A percentile compares a stretch with the other conserved stretches of the same genome.
Evolutionary conservation across 2,329 filamentous ascomycete genomes (phyloP).

Genomic region (Xylaria sp.): DNA sequence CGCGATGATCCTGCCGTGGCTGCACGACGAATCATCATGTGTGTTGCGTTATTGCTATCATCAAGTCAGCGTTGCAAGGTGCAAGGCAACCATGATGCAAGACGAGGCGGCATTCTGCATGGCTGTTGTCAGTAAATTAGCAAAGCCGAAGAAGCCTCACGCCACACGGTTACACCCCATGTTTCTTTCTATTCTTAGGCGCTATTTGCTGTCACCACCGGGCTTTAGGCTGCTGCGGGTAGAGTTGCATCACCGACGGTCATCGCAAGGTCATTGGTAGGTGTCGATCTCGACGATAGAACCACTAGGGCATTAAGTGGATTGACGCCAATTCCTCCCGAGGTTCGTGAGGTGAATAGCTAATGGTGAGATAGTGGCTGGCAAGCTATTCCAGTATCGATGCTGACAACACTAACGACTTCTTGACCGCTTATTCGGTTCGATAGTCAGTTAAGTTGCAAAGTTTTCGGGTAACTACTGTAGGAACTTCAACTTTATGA

Average conservation of each 20-base stretch:
- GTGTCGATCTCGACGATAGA: neutral
- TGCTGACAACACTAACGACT: neutral
- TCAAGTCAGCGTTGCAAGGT: constrained; percentile 25
- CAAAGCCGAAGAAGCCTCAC: constrained; percentile 23
- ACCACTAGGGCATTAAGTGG: constrained; percentile 5
- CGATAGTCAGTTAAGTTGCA: neutral
- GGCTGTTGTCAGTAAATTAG: constrained; percentile 21
- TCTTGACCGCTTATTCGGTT: neutral
- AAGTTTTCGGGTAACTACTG: neutral
- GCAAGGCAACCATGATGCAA: constrained; percentile 27
- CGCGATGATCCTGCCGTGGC: constrained; percentile 12
- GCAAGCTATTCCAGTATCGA: neutral
- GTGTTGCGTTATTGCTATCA: constrained; percentile 13
- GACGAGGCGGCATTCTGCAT: constrained; percentile 27
- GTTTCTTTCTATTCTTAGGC: constrained; percentile 28
- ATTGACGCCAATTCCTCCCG: neutral
- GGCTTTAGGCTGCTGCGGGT: constrained; percentile 6
- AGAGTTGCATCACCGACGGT: constrained; percentile 10
- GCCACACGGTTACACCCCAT: constrained; percentile 14
- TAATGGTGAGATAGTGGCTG: neutral
- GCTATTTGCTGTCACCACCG: constrained; percentile 18
- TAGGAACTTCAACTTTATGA: neutral
- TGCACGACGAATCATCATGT: constrained; percentile 15
- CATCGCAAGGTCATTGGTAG: neutral
- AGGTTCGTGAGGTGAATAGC: neutral